Conservation (phyloP, 2,329 filamentous ascomycete species). For the Teratosphaeria zuluensis region DNA sequence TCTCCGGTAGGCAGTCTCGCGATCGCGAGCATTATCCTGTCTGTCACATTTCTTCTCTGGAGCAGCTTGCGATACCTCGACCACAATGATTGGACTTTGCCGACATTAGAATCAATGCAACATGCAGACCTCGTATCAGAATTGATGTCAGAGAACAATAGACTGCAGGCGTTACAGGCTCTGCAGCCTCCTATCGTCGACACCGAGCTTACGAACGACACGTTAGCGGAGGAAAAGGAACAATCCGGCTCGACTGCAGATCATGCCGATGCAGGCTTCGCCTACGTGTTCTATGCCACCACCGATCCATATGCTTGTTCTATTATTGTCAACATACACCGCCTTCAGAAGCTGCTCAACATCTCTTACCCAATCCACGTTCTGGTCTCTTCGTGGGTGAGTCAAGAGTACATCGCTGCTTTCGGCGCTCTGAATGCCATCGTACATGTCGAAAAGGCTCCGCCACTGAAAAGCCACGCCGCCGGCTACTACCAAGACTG, state of each 20-base stretch:
- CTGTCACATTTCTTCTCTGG: not conserved
- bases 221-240: not conserved
- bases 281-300: conserved; percentile 24
- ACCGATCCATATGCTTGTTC: conserved; percentile 20
- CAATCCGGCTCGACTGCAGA: not conserved
- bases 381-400: conserved; percentile 13
- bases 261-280: conserved; percentile 6
- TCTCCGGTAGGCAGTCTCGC: not conserved
- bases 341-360: conserved; percentile 12
- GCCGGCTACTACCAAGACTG: conserved; percentile 19
- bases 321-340: conserved; percentile 21
- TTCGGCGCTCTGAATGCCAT: conserved; percentile 8
- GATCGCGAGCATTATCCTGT: conserved; percentile 1
- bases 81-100: not conserved
- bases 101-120: not conserved
- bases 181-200: not conserved
- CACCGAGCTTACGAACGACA: not conserved
- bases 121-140: not conserved
- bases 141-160: not conserved
- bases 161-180: not conserved
- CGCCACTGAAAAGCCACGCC: conserved; percentile 7
- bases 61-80: not conserved
- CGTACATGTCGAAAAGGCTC: conserved; percentile 14
- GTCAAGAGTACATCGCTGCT: conserved; percentile 9
- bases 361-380: conserved; percentile 16